Evolutionary conservation across 345 rosid species (phyloP), one percentile per base, ranked within the genome.

Genomic region (Acer saccharum): DNA sequence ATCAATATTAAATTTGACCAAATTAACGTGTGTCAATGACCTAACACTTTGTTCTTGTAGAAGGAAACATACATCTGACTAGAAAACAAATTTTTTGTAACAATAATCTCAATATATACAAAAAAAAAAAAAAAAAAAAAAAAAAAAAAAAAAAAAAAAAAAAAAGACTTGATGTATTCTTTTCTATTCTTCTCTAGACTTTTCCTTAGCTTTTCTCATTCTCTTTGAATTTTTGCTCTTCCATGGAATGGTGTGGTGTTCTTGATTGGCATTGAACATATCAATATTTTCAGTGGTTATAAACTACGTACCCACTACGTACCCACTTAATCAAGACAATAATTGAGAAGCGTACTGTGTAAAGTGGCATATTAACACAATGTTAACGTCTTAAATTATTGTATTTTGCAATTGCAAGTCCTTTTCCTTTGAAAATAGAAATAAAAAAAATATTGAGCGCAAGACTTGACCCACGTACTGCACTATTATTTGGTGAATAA

Each of bases 51-150:
- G 82, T 78, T 66, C 82, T 80, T 65, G 71, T 75, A 65, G 81
- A 78, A 72, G 74, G 80, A 69, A 78, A 80, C 80, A 78, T 68
- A 80, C 80, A 78, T 68, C 67, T 82, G 74, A 70, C 82, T 69
- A 76, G 66, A 81, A 70, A 83, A 76, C 86, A 78, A 81, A 65
- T 57, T 27, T 57, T 73, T 72, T 62, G 80, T 68, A 78, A 82
- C 78, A 69, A 80, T 80, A 69, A 80, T 85, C 81, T 80, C 35
- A 25, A 61, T 76, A 52, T 55, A 20, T 23, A 54, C 3, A 35
- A 35, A 4, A n/a, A 32, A 54, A 4, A 16, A 32, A 61, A 3
- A 35, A 35, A 0, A 16, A 32, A 62, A 4, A 52, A 65, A 50
- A 35, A 35, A 0, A 16, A 35, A 35, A 4, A n/a, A 32, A 54